These are phyloP conservation scores for Oldenlandia corymbosa DNA, from an alignment of 257 asterid genomes.

Conservation along the genomic window DNA sequence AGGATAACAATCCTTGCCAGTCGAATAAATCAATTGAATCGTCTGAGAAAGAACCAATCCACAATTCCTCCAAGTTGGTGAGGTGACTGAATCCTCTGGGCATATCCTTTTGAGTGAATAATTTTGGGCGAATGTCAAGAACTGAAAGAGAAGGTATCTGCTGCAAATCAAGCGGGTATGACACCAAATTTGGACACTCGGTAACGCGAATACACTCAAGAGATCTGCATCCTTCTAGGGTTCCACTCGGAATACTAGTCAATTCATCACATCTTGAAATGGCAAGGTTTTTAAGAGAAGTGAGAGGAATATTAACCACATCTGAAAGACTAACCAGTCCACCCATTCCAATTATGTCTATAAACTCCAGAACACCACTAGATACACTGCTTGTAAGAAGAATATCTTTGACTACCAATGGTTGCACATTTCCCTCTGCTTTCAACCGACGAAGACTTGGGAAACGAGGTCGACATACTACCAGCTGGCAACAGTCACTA, in stretches of 20 bases:
- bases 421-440: neutral
- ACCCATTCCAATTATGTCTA: neutral
- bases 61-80: neutral
- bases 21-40: conserved; percentile 1
- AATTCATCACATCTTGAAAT: conserved; percentile 1
- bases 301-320: neutral
- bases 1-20: neutral
- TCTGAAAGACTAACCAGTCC: neutral
- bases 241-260: conserved; percentile 13
- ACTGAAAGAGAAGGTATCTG: neutral
- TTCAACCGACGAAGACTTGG: conserved; percentile 8
- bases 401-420: conserved; percentile 14
- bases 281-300: neutral
- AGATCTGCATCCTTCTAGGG: conserved; percentile 5
- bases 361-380: conserved; percentile 6
- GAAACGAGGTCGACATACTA: conserved; percentile 22
- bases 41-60: conserved; percentile 3
- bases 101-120: conserved; percentile 9
- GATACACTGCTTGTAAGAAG: conserved; percentile 5
- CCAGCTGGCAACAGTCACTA: neutral
- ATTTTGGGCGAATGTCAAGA: neutral
- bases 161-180: conserved; percentile 6
- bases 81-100: conserved; percentile 7
- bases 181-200: neutral
- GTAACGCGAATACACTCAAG: rapidly evolving